phyloP scores from a whole-genome alignment of 1,139 yeast species.

The Debaryomyces sp. region DNA sequence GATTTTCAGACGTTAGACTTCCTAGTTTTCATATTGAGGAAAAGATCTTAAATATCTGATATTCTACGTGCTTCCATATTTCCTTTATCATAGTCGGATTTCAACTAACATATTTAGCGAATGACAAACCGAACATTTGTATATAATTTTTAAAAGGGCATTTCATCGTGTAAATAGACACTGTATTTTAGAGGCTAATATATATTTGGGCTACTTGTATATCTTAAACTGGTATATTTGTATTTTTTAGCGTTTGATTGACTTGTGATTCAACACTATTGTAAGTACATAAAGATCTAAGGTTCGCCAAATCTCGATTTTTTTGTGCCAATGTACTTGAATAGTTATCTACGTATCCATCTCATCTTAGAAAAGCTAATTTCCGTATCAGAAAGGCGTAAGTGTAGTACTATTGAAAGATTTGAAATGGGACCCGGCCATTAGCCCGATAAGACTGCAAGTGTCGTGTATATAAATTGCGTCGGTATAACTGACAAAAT shows the following conservation, averaged over 20 bases:
- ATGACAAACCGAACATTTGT: neutral
- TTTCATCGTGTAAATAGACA: conserved; percentile 1
- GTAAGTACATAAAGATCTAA: neutral
- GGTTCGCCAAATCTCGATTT: neutral
- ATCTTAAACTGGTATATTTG: neutral
- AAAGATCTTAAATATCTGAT: conserved; percentile 30
- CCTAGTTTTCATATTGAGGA: conserved; percentile 28
- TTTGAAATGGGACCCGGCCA: neutral
- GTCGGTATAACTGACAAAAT: neutral
- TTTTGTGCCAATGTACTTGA: neutral
- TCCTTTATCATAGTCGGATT: neutral
- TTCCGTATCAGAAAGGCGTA: neutral
- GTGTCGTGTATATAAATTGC: conserved; percentile 4
- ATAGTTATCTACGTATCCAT: neutral
- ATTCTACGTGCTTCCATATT: neutral
- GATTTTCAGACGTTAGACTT: conserved; percentile 35
- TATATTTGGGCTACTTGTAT: neutral
- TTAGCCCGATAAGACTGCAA: neutral
- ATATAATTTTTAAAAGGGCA: neutral
- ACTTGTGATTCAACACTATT: too few species aligned
- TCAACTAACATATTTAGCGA: neutral
- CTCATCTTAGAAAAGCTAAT: neutral
- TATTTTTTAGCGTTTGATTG: neutral
- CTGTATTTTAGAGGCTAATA: neutral
- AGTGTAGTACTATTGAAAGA: neutral